Percentiles rank a stretch among this genome's conserved stretches.
These are phyloP conservation scores for Verticillium zaregamsianum DNA, from an alignment of 2,329 filamentous ascomycete species.

Conservation along the genomic window DNA sequence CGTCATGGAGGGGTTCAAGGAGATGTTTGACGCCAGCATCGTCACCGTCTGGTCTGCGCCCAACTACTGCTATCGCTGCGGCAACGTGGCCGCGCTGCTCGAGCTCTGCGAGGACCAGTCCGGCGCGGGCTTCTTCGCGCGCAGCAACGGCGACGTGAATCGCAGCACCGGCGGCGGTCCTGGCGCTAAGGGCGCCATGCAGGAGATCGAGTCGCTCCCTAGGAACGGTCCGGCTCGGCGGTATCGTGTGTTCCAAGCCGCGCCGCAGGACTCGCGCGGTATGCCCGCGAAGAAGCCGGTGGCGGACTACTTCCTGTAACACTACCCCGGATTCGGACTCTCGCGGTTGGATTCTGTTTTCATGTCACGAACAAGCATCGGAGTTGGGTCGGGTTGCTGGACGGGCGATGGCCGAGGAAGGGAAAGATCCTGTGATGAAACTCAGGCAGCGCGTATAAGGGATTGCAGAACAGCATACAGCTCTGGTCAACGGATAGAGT, in stretches of 20 bases:
- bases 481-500: neutral
- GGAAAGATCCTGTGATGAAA: neutral
- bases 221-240: conserved; percentile 74
- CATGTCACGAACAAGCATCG: neutral
- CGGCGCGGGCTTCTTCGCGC: conserved; percentile 65
- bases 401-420: neutral
- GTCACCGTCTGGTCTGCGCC: conserved; percentile 99
- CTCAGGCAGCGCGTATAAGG: neutral
- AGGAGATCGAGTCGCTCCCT: conserved; percentile 38
- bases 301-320: conserved; percentile 86
- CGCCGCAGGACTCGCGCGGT: conserved; percentile 89
- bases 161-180: conserved; percentile 43
- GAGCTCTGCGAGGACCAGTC: conserved; percentile 85
- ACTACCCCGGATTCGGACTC: neutral
- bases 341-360: neutral
- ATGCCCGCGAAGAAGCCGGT: conserved; percentile 99
- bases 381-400: neutral
- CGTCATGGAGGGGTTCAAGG: conserved; percentile 99
- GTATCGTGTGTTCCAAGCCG: conserved; percentile 94
- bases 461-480: neutral
- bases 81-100: conserved; percentile 91
- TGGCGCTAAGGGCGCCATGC: conserved; percentile 36
- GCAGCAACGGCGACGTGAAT: conserved; percentile 67
- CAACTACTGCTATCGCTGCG: conserved; percentile 95
- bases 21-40: conserved; percentile 95